A percentile compares a stretch with the other conserved stretches of the same genome.
These are phyloP conservation scores for Dactylonectria macrodidyma DNA, from an alignment of 2,329 filamentous ascomycete genomes.

Conservation along the genomic window DNA sequence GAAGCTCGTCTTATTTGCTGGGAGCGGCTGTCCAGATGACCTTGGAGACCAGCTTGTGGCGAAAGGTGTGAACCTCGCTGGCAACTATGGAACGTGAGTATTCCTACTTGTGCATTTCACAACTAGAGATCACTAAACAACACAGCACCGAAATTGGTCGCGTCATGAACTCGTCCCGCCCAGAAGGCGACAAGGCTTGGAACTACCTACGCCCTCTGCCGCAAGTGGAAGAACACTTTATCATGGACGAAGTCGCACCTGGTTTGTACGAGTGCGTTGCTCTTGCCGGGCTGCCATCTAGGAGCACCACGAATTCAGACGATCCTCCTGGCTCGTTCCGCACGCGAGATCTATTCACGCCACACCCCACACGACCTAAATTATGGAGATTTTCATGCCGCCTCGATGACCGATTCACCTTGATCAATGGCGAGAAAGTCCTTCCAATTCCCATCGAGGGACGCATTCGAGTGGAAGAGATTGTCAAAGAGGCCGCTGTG, in stretches of 20 bases:
- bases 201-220: constrained; percentile 53
- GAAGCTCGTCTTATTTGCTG: constrained; percentile 70
- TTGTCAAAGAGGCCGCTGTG: constrained; percentile 70
- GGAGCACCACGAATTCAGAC: constrained; percentile 53
- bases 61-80: constrained; percentile 68
- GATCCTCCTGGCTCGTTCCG: constrained; percentile 61
- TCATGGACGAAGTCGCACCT: constrained; percentile 48
- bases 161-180: constrained; percentile 46
- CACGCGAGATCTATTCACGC: constrained; percentile 61
- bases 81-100: constrained; percentile 69
- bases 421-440: constrained; percentile 65
- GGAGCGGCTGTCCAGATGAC: constrained; percentile 71
- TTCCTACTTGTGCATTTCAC: fast-evolving
- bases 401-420: constrained; percentile 61
- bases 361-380: constrained; percentile 57
- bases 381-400: constrained; percentile 63
- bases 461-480: constrained; percentile 64
- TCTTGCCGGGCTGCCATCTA: constrained; percentile 55
- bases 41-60: constrained; percentile 68
- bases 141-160: constrained; percentile 47
- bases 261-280: constrained; percentile 56
- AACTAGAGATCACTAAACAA: constrained; percentile 12
- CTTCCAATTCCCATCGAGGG: constrained; percentile 65
- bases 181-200: constrained; percentile 47
- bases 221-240: constrained; percentile 41